phyloP scores from a whole-genome alignment of 495 filamentous ascomycete genomes.

The Lophium mytilinum region DNA sequence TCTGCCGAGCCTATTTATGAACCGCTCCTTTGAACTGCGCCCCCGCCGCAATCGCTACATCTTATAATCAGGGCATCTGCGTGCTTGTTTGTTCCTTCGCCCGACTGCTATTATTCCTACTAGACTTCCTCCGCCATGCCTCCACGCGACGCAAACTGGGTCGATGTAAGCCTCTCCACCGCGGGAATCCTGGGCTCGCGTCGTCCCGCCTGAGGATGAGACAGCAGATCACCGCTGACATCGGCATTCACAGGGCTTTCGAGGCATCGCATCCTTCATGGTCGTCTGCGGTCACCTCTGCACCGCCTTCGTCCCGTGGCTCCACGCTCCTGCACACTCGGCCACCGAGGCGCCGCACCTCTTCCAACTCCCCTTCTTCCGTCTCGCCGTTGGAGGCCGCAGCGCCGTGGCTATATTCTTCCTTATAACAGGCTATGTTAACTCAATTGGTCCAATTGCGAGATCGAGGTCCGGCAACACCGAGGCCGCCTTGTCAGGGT shows the following conservation, averaged over 20 bases:
- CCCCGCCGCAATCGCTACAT: no score
- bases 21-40: no score
- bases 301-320: constrained; percentile 23
- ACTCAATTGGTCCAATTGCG: constrained; percentile 25
- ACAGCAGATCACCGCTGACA: no score
- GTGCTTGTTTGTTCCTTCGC: no score
- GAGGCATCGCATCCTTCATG: constrained; percentile 26
- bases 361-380: constrained; percentile 28
- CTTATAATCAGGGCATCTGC: no score
- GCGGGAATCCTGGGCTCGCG: no score
- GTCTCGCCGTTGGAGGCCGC: constrained; percentile 24
- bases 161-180: constrained; percentile 18
- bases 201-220: no score
- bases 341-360: constrained; percentile 17
- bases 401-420: constrained; percentile 27
- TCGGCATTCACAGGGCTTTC: constrained; percentile 17
- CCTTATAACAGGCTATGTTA: constrained; percentile 30
- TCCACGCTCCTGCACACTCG: constrained; percentile 20
- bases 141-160: constrained; percentile 26
- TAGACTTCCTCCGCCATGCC: constrained; percentile 4
- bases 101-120: no score
- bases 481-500: constrained; percentile 22
- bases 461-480: constrained; percentile 24
- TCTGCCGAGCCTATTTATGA: no score
- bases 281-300: constrained; percentile 26